These are phyloP conservation scores for Eudorina sp. DNA, from an alignment of 139 green algal species.

Conservation along the genomic window DNA sequence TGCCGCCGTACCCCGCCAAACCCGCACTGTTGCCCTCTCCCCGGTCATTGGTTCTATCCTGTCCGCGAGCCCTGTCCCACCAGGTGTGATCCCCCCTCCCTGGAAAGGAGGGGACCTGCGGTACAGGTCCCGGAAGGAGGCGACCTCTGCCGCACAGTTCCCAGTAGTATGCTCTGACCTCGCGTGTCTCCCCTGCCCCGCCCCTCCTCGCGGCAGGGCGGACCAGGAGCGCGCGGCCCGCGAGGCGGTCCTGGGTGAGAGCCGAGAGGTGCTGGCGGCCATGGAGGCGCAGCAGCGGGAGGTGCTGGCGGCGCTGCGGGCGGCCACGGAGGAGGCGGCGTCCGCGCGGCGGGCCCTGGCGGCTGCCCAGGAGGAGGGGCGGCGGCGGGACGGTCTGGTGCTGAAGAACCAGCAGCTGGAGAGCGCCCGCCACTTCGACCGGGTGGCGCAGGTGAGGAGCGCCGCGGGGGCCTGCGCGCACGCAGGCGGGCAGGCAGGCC, in stretches of 20 bases:
- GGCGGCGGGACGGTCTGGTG: conserved; percentile 58
- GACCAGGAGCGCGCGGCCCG: conserved; percentile 25
- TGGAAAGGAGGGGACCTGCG: too few relatives aligned
- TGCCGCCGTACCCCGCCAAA: too few relatives aligned
- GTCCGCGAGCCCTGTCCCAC: too few relatives aligned
- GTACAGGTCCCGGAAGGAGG: too few relatives aligned
- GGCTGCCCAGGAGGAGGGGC: conserved; percentile 58
- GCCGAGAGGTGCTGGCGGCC: background rate
- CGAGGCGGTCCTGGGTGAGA: conserved; percentile 32
- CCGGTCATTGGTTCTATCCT: too few relatives aligned
- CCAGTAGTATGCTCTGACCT: too few relatives aligned
- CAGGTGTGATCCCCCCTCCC: too few relatives aligned
- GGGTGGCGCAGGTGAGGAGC: conserved; percentile 55
- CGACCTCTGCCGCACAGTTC: too few relatives aligned
- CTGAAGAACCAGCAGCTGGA: conserved; percentile 67
- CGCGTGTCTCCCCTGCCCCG: background rate
- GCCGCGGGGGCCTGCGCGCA: too few relatives aligned
- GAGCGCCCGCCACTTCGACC: conserved; percentile 67
- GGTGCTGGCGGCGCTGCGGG: conserved; percentile 54
- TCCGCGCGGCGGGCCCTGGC: conserved; percentile 31
- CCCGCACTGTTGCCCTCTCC: too few relatives aligned
- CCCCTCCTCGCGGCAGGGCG: background rate
- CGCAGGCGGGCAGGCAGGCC: too few relatives aligned
- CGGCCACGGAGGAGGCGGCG: conserved; percentile 30
- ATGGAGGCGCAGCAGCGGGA: conserved; percentile 53